Conservation (phyloP, 2,329 filamentous ascomycete species). For the Scortechinia acanthostroma region DNA sequence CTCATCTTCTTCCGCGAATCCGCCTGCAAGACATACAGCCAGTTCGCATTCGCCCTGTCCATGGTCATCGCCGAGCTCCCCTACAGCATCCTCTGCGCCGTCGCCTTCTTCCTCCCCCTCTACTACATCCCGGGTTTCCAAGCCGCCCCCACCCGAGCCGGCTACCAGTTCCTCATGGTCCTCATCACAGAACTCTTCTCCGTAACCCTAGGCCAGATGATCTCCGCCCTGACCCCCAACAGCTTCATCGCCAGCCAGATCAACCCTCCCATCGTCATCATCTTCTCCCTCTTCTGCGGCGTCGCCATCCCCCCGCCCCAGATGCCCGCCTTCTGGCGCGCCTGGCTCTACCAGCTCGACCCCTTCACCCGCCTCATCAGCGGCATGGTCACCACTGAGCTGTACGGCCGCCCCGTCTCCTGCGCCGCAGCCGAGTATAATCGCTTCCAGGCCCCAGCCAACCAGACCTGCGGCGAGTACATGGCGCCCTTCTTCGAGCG, state of each 20-base stretch:
- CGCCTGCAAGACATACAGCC: constrained; percentile 78
- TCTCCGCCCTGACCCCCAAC: constrained; percentile 71
- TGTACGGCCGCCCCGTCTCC: constrained; percentile 56
- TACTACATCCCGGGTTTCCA: constrained; percentile 81
- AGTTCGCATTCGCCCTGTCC: constrained; percentile 69
- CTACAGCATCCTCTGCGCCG: constrained; percentile 73
- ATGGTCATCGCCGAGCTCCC: constrained; percentile 81
- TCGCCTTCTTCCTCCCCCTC: constrained; percentile 73
- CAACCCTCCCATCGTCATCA: constrained; percentile 77
- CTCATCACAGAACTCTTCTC: constrained; percentile 79
- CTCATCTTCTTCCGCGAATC: constrained; percentile 81
- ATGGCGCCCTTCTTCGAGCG: constrained; percentile 63
- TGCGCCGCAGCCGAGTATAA: constrained; percentile 60
- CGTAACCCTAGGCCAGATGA: constrained; percentile 70
- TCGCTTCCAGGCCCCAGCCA: constrained; percentile 56
- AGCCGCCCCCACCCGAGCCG: constrained; percentile 53
- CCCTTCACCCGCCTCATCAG: constrained; percentile 77
- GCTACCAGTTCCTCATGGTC: constrained; percentile 81
- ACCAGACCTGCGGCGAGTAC: constrained; percentile 68
- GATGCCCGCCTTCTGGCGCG: constrained; percentile 73
- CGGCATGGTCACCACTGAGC: constrained; percentile 72
- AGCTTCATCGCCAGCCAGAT: constrained; percentile 74
- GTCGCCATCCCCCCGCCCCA: constrained; percentile 73
- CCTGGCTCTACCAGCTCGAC: constrained; percentile 76
- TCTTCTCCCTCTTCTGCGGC: constrained; percentile 80